These are phyloP conservation scores for Exophiala phaeomuriformis DNA, from an alignment of 2,329 filamentous ascomycete genomes.

Conservation along the genomic window DNA sequence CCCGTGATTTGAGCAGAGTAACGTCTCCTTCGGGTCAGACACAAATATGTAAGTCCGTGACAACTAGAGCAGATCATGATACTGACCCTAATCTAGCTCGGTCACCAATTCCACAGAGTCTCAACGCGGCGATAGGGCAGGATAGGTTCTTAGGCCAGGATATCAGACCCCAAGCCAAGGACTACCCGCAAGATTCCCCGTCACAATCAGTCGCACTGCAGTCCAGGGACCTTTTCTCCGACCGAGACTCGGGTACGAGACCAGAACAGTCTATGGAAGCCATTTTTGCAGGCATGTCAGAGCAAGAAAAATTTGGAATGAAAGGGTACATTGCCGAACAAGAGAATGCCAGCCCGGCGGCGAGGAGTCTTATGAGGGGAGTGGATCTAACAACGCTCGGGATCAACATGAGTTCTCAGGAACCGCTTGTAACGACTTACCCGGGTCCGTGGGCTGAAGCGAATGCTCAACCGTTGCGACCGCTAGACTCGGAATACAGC, in stretches of 20 bases:
- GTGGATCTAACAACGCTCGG: slow-evolving; percentile 41
- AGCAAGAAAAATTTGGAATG: slow-evolving; percentile 52
- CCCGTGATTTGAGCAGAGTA: slow-evolving; percentile 22
- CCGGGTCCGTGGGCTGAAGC: slow-evolving; percentile 56
- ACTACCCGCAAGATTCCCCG: slow-evolving; percentile 32
- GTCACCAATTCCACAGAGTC: slow-evolving; percentile 38
- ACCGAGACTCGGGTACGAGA: slow-evolving; percentile 30
- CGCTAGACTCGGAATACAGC: slow-evolving; percentile 56
- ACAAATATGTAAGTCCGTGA: slow-evolving; percentile 18
- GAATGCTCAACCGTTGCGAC: slow-evolving; percentile 43
- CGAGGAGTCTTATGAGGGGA: slow-evolving; percentile 25
- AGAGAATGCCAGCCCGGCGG: slow-evolving; percentile 50
- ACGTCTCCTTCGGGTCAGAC: slow-evolving; percentile 24
- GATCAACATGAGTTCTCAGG: slow-evolving; percentile 52
- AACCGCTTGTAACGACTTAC: slow-evolving; percentile 57
- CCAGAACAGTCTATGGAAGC: slow-evolving; percentile 33
- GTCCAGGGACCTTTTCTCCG: slow-evolving; percentile 28
- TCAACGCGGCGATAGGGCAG: slow-evolving; percentile 38
- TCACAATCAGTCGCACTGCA: slow-evolving; percentile 26
- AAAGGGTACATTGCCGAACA: slow-evolving; percentile 46
- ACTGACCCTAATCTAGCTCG: slow-evolving; percentile 27
- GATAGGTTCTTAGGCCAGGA: slow-evolving; percentile 30
- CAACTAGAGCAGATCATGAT: background rate
- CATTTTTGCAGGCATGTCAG: slow-evolving; percentile 28
- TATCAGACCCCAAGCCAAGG: slow-evolving; percentile 27